Conservation (phyloP, 2,329 filamentous ascomycete species). For the Scytalidium lignicola region DNA sequence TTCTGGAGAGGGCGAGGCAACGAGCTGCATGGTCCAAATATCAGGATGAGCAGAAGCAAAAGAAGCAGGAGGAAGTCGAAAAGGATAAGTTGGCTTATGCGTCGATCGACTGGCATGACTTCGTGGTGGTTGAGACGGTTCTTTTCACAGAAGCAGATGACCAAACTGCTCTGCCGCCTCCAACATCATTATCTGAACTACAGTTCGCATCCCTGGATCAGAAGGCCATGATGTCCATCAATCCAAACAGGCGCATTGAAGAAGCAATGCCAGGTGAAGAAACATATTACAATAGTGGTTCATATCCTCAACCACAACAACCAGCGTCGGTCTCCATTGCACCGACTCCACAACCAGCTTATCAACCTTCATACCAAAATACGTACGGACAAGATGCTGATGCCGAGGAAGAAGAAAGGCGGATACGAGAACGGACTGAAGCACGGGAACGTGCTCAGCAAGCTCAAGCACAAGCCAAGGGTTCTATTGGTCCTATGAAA, state of each 20-base stretch:
- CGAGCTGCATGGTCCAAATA: slow-evolving; percentile 83
- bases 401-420: slow-evolving; percentile 57
- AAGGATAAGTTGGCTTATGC: slow-evolving; percentile 71
- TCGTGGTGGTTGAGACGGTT: slow-evolving; percentile 92
- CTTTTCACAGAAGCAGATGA: slow-evolving; percentile 88
- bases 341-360: slow-evolving; percentile 22
- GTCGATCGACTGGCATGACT: slow-evolving; percentile 97
- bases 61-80: slow-evolving; percentile 83
- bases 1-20: slow-evolving; percentile 76
- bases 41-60: slow-evolving; percentile 78
- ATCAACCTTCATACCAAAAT: slow-evolving; percentile 28
- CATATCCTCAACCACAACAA: slow-evolving; percentile 33
- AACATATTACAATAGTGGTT: slow-evolving; percentile 44
- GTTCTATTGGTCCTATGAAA: slow-evolving; percentile 67
- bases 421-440: slow-evolving; percentile 58
- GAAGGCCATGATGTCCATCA: slow-evolving; percentile 84
- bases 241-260: slow-evolving; percentile 78
- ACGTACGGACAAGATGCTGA: slow-evolving; percentile 23
- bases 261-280: slow-evolving; percentile 87
- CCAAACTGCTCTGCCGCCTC: slow-evolving; percentile 77
- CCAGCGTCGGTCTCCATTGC: slow-evolving; percentile 36
- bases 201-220: slow-evolving; percentile 94
- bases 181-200: slow-evolving; percentile 83
- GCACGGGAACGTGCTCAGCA: slow-evolving; percentile 63
- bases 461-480: slow-evolving; percentile 71